Evolutionary conservation across 192 early-diverging fungal species (phyloP).

Genomic region (Coemansia sp.): DNA sequence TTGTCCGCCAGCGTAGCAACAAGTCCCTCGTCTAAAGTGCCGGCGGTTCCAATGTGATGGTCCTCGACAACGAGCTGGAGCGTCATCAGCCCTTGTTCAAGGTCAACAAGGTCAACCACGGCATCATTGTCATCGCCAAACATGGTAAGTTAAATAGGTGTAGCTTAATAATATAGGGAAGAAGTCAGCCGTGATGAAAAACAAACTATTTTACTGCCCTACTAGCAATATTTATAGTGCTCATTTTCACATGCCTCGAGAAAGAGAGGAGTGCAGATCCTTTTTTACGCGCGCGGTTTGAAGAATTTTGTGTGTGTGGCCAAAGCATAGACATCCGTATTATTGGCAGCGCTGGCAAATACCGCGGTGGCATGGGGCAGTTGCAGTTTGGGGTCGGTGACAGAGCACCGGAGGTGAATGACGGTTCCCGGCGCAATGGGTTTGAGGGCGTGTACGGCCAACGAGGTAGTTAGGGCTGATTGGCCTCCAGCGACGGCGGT

Average conservation of each 20-base stretch:
- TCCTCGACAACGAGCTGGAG: conserved; percentile 6
- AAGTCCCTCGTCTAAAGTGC: conserved; percentile 37
- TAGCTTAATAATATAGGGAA: not conserved
- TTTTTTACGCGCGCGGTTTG: conserved; percentile 6
- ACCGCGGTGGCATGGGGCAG: conserved; percentile 25
- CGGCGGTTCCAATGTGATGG: conserved; percentile 20
- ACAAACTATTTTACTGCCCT: too few relatives aligned
- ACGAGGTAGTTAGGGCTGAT: conserved; percentile 33
- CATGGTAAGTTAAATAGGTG: not conserved
- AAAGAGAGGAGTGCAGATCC: too few relatives aligned
- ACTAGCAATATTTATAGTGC: too few relatives aligned
- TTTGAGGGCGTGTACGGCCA: conserved; percentile 25
- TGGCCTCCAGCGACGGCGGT: conserved; percentile 18
- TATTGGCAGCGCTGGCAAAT: conserved; percentile 16
- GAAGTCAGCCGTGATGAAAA: not conserved
- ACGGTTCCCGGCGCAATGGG: not conserved
- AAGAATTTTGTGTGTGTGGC: conserved; percentile 40
- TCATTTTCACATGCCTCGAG: not conserved
- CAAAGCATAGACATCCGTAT: conserved; percentile 9
- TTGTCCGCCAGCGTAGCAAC: conserved; percentile 37
- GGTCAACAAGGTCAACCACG: not conserved
- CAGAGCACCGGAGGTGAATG: conserved; percentile 21
- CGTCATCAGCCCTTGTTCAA: conserved; percentile 1
- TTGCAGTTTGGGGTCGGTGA: not conserved
- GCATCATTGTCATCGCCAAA: conserved; percentile 13